Evolutionary conservation across 768 basidiomycete species (phyloP).

Genomic region (Crucibulum laeve): DNA sequence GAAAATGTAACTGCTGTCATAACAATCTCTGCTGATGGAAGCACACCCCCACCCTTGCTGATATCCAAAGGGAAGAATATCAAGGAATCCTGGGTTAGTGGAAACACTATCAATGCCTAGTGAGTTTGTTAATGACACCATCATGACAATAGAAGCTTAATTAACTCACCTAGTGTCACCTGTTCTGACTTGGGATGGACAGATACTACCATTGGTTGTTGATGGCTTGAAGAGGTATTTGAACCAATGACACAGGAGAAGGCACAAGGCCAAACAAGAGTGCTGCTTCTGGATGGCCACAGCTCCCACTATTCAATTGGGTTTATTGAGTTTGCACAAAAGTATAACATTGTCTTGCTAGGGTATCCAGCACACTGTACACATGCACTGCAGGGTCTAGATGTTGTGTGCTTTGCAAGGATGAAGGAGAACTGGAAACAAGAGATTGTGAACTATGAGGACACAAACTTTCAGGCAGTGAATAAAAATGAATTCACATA

Average conservation of each 20-base stretch:
- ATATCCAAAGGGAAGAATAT: constrained; percentile 23
- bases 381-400: constrained; percentile 36
- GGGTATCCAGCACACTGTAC: constrained; percentile 37
- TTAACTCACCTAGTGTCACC: constrained; percentile 13
- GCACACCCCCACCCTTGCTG: constrained; percentile 11
- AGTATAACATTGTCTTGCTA: constrained; percentile 31
- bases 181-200: constrained; percentile 26
- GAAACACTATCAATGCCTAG: constrained; percentile 16
- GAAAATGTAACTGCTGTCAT: constrained; percentile 14
- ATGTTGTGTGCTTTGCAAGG: constrained; percentile 37
- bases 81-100: constrained; percentile 14
- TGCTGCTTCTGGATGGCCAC: constrained; percentile 38
- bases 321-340: constrained; percentile 26
- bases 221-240: constrained; percentile 25
- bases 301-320: constrained; percentile 28
- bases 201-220: constrained; percentile 14
- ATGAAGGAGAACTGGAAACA: constrained; percentile 28
- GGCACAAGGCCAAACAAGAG: constrained; percentile 19
- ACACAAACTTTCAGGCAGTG: constrained; percentile 7
- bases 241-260: constrained; percentile 29
- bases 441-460: constrained; percentile 18
- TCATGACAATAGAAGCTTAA: background rate
- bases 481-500: constrained; percentile 21
- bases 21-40: constrained; percentile 23
- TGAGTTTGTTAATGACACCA: constrained; percentile 13